A percentile compares a stretch with the other conserved stretches of the same genome.
phyloP scores from a whole-genome alignment of 495 filamentous ascomycete genomes.

The Hypoxylon cercidicola region DNA sequence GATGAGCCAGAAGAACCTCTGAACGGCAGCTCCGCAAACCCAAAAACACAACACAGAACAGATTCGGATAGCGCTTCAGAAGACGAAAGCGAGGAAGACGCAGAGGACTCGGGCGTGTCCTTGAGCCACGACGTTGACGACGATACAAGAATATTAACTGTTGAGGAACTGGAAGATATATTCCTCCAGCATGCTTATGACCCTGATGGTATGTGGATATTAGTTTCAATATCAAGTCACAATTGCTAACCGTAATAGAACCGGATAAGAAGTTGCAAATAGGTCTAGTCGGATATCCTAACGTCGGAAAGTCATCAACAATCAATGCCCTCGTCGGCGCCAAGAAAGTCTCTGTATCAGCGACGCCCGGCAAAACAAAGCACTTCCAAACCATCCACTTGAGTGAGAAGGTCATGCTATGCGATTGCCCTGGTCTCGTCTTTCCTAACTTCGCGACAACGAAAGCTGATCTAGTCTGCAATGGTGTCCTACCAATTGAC shows the following conservation, averaged over 20 bases:
- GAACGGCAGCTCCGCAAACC: slow-evolving; percentile 43
- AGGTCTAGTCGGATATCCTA: slow-evolving; percentile 97
- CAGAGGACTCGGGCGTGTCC: slow-evolving; percentile 47
- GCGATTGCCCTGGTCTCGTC: slow-evolving; percentile 98
- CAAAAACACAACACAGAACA: slow-evolving; percentile 43
- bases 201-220: slow-evolving; percentile 54
- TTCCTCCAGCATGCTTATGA: slow-evolving; percentile 81
- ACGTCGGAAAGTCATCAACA: slow-evolving; percentile 98
- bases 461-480: slow-evolving; percentile 95
- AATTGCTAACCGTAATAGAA: slow-evolving; percentile 23
- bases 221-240: not conserved
- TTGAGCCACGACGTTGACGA: slow-evolving; percentile 56
- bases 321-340: slow-evolving; percentile 98
- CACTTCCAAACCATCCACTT: slow-evolving; percentile 99
- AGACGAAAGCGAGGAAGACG: slow-evolving; percentile 53
- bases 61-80: slow-evolving; percentile 28
- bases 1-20: slow-evolving; percentile 56
- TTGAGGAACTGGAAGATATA: slow-evolving; percentile 89
- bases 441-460: slow-evolving; percentile 98
- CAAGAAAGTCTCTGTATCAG: slow-evolving; percentile 98
- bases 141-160: slow-evolving; percentile 84
- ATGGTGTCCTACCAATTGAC: slow-evolving; percentile 96
- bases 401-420: slow-evolving; percentile 86
- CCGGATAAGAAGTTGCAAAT: slow-evolving; percentile 80
- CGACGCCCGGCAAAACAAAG: slow-evolving; percentile 98